These are phyloP conservation scores for Onygenales sp. DNA, from an alignment of 2,329 filamentous ascomycete species.

Conservation along the genomic window DNA sequence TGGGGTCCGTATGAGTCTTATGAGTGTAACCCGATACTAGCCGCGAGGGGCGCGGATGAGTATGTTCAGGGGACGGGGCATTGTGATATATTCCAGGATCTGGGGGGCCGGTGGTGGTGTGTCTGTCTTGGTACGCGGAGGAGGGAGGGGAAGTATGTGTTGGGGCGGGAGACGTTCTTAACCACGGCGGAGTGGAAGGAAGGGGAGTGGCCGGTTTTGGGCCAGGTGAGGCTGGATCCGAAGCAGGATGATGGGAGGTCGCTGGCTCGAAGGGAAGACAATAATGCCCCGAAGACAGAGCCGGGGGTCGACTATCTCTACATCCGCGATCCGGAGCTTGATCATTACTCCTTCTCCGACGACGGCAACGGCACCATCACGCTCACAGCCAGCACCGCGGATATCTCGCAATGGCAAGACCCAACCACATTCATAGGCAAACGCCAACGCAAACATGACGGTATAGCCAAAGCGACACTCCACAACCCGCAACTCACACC, in stretches of 20 bases:
- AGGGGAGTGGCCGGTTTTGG: slow-evolving; percentile 15
- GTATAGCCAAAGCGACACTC: slow-evolving; percentile 8
- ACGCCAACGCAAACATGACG: slow-evolving; percentile 15
- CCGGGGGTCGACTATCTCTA: slow-evolving; percentile 14
- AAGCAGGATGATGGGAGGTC: neutral
- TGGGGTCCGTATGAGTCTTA: slow-evolving; percentile 40
- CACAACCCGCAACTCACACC: neutral
- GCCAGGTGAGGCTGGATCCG: slow-evolving; percentile 7
- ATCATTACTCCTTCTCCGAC: slow-evolving; percentile 11
- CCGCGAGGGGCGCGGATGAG: slow-evolving; percentile 23
- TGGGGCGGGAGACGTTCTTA: slow-evolving; percentile 28
- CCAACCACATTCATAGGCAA: slow-evolving; percentile 18
- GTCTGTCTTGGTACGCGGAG: slow-evolving; percentile 13
- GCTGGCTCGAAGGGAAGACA: slow-evolving; percentile 4
- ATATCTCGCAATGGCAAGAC: slow-evolving; percentile 12
- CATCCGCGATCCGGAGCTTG: slow-evolving; percentile 17
- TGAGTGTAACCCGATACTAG: slow-evolving; percentile 38
- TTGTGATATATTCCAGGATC: slow-evolving; percentile 15
- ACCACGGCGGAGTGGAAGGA: slow-evolving; percentile 19
- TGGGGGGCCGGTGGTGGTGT: slow-evolving; percentile 14
- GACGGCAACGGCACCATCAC: slow-evolving; percentile 7
- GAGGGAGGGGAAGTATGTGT: slow-evolving; percentile 14
- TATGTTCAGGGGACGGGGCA: slow-evolving; percentile 17
- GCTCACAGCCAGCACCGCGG: slow-evolving; percentile 9
- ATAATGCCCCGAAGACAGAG: neutral